Conservation (phyloP, 129 eudicot genomes). For the Sambucus nigra region DNA sequence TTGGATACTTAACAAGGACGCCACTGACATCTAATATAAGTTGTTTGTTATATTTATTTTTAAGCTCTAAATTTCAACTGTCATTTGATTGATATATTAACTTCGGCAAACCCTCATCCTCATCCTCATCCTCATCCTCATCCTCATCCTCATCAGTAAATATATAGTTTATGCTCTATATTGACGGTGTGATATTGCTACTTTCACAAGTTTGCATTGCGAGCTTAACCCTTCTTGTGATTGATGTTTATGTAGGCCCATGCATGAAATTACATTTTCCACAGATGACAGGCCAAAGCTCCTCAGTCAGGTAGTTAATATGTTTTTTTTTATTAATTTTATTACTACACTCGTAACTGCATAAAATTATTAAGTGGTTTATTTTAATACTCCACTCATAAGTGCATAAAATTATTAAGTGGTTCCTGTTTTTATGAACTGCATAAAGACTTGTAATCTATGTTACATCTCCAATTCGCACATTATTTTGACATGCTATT, state of each 20-base stretch:
- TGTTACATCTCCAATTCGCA: background rate
- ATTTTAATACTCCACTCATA: background rate
- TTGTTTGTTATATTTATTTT: background rate
- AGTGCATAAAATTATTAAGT: background rate
- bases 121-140: no score
- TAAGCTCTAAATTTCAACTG: background rate
- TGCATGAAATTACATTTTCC: slow-evolving; percentile 97
- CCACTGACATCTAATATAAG: background rate
- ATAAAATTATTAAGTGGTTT: background rate
- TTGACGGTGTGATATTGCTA: background rate
- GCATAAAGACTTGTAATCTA: background rate
- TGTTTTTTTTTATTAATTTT: slow-evolving; percentile 11
- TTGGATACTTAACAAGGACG: background rate
- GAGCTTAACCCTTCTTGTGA: slow-evolving; percentile 10
- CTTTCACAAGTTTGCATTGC: background rate
- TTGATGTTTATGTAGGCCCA: slow-evolving; percentile 60
- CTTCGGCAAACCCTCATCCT: background rate
- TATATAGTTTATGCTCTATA: background rate
- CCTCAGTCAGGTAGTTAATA: slow-evolving; percentile 72
- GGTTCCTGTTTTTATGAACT: background rate
- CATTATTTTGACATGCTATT: no score
- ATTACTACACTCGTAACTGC: background rate
- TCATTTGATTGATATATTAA: background rate
- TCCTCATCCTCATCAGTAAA: no score
- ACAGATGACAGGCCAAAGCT: slow-evolving; percentile 95